phyloP scores from a whole-genome alignment of 805 yeast species.

The Wickerhamomyces rabaulensis region DNA sequence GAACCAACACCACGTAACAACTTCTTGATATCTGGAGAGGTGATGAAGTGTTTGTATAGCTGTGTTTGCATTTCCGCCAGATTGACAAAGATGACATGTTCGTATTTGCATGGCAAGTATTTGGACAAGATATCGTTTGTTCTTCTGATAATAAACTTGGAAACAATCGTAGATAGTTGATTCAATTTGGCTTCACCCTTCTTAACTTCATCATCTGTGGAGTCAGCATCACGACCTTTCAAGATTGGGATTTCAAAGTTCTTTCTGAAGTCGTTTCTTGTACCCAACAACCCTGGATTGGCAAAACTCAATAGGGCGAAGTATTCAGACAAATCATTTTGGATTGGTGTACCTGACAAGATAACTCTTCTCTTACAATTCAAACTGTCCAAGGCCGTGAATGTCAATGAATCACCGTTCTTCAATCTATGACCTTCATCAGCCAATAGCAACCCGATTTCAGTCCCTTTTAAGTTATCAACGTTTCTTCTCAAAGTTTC shows the following conservation, averaged over 20 bases:
- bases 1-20: conserved; percentile 63
- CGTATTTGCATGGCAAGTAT: conserved; percentile 92
- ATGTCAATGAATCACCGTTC: conserved; percentile 89
- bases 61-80: conserved; percentile 70
- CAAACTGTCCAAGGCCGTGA: conserved; percentile 78
- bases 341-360: conserved; percentile 94
- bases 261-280: conserved; percentile 76
- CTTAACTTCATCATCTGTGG: conserved; percentile 70
- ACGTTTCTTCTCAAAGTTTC: conserved; percentile 89
- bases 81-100: conserved; percentile 91
- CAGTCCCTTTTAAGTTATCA: conserved; percentile 64
- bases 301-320: conserved; percentile 88
- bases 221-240: conserved; percentile 83
- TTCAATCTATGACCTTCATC: conserved; percentile 83
- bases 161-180: conserved; percentile 71
- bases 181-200: conserved; percentile 64
- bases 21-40: conserved; percentile 71
- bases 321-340: conserved; percentile 90
- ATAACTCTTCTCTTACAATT: conserved; percentile 87
- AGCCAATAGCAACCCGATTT: conserved; percentile 81
- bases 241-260: conserved; percentile 79
- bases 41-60: conserved; percentile 68
- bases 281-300: conserved; percentile 88
- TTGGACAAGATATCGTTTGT: conserved; percentile 93
- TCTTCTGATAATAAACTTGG: conserved; percentile 87